Percentiles rank a stretch among this genome's conserved stretches.
These are phyloP conservation scores for Lentinula lateritia DNA, from an alignment of 768 basidiomycete genomes.

Conservation along the genomic window DNA sequence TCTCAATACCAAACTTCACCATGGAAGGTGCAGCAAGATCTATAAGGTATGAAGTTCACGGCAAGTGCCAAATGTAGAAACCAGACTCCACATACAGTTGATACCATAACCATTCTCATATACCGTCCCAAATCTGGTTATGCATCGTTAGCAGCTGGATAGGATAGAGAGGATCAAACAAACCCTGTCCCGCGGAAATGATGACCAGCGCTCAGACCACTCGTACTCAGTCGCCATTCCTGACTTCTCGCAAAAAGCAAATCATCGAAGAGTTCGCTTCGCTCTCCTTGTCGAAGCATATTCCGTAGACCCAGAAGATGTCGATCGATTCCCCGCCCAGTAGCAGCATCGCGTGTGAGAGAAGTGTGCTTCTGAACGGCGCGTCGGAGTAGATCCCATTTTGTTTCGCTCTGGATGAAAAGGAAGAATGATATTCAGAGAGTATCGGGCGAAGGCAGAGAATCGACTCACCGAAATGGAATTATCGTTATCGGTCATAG, in stretches of 20 bases:
- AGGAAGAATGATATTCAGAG: slow-evolving; percentile 5
- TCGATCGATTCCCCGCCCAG: slow-evolving; percentile 82
- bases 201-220: slow-evolving; percentile 80
- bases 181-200: slow-evolving; percentile 86
- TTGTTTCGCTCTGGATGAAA: slow-evolving; percentile 23
- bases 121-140: slow-evolving; percentile 65
- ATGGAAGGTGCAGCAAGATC: slow-evolving; percentile 76
- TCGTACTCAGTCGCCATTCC: slow-evolving; percentile 87
- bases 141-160: slow-evolving; percentile 1
- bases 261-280: slow-evolving; percentile 68
- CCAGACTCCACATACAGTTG: slow-evolving; percentile 57
- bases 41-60: slow-evolving; percentile 22
- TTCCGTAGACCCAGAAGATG: slow-evolving; percentile 83
- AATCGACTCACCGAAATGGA: slow-evolving; percentile 35
- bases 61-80: not conserved
- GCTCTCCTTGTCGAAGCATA: slow-evolving; percentile 55
- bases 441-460: not conserved
- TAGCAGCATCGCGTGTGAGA: slow-evolving; percentile 72
- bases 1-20: slow-evolving; percentile 92
- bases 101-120: slow-evolving; percentile 91
- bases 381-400: slow-evolving; percentile 48
- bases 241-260: slow-evolving; percentile 67
- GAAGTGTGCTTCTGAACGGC: slow-evolving; percentile 69
- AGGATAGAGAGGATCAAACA: slow-evolving; percentile 11
- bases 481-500: slow-evolving; percentile 62